Evolutionary conservation across 1,284 basidiomycete genomes (phyloP), one percentile per base, ranked within the genome.

Genomic region (Tilletia indica): DNA sequence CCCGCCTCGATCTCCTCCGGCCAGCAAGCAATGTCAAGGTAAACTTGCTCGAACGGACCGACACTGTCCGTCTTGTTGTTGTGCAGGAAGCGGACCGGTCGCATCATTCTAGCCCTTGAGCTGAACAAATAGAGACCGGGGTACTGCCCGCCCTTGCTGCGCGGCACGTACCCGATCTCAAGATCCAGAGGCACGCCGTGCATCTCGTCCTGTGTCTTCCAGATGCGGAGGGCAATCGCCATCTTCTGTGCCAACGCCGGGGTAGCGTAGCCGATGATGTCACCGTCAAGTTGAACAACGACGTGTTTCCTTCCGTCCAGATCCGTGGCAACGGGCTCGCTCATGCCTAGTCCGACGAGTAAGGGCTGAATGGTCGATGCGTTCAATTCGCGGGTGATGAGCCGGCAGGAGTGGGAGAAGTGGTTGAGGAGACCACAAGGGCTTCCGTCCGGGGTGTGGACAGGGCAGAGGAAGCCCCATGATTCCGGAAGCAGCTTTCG

Each of bases 381-480:
- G 67, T 91, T 85, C 9, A 97, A 88, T 4, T 91, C 89, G 16
- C 89, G 82, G 14, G 94, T 96, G 78, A 95, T 89, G 76, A 99
- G 92, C 75, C 93, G 91, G 86, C 97, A 99, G 19, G 93, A 91
- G 80, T 94, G 91, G 38, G 94, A 93, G 63, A 99, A 89, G 85
- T 99, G 97, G 86, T 99, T 99, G 73, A 99, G 89, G 38, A 99
- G 89, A 85, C 97, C 97, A 85, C 97, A 99, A 11, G 97, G 97
- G 34, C 94, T 90, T 78, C 97, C 97, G 87, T 99, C 97, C 38
- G 97, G 97, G 2, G 97, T 99, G 85, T 99, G 97, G 8, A 99
- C 97, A 19, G 97, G 97, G 82, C 97, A 99, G 11, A 99, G 87
- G 88, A 99, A 99, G 71, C 96, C 96, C 97, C 97, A 99, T 48